phyloP scores from a whole-genome alignment of 805 yeast species.

The Metschnikowia koreensis region DNA sequence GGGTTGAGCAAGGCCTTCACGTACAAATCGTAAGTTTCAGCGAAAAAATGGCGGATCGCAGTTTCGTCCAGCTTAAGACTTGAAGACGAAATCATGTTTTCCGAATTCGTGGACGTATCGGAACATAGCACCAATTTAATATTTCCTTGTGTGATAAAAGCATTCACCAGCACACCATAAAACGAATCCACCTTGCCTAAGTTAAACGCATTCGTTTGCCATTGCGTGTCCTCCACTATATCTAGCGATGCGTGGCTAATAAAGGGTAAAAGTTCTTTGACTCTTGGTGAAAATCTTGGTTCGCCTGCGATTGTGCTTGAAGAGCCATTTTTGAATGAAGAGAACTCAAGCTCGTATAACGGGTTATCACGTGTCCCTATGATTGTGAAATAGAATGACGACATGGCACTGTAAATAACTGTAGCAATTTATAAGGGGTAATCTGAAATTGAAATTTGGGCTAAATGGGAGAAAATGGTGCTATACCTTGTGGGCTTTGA shows the following conservation, averaged over 20 bases:
- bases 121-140: slow-evolving; percentile 67
- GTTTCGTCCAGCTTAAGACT: slow-evolving; percentile 52
- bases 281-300: slow-evolving; percentile 61
- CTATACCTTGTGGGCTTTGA: no score
- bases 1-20: slow-evolving; percentile 85
- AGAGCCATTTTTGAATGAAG: slow-evolving; percentile 50
- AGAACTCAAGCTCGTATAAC: slow-evolving; percentile 82
- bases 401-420: slow-evolving; percentile 20
- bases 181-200: slow-evolving; percentile 81
- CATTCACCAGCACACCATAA: slow-evolving; percentile 79
- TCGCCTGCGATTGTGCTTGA: slow-evolving; percentile 40
- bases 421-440: no score
- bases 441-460: no score
- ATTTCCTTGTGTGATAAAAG: slow-evolving; percentile 85
- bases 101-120: slow-evolving; percentile 29
- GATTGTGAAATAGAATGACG: slow-evolving; percentile 87
- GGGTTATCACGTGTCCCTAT: slow-evolving; percentile 87
- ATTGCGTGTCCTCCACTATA: slow-evolving; percentile 85
- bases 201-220: slow-evolving; percentile 65
- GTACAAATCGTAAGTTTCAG: slow-evolving; percentile 83
- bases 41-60: slow-evolving; percentile 75
- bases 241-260: slow-evolving; percentile 87
- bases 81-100: slow-evolving; percentile 7
- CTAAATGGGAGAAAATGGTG: no score
- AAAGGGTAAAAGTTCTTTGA: slow-evolving; percentile 81